phyloP scores from a whole-genome alignment of 2,329 filamentous ascomycete species.

The Scedosporium aurantiacum region DNA sequence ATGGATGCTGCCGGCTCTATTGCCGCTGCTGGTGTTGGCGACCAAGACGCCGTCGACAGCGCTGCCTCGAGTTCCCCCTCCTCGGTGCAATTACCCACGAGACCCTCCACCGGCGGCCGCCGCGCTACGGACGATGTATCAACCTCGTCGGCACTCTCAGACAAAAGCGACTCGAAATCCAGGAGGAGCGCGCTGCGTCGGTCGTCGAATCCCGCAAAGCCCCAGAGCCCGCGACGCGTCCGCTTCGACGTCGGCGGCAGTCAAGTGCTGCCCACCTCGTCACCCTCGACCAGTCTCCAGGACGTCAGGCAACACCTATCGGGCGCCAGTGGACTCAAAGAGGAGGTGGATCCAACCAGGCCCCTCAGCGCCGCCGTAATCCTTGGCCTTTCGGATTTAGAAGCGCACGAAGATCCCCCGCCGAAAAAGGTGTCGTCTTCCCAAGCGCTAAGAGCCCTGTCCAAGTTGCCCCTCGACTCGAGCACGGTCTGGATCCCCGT shows the following conservation, averaged over 20 bases:
- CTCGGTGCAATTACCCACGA: not conserved
- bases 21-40: constrained; percentile 5
- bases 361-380: constrained; percentile 19
- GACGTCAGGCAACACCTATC: not conserved
- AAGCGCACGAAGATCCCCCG: constrained; percentile 26
- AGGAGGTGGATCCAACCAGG: not conserved
- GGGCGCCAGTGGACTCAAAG: constrained; percentile 1
- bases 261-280: constrained; percentile 49
- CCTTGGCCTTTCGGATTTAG: constrained; percentile 15
- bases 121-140: constrained; percentile 32
- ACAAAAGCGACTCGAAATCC: constrained; percentile 37
- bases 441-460: constrained; percentile 40
- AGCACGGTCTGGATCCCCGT: constrained; percentile 43
- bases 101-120: constrained; percentile 1
- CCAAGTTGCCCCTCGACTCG: constrained; percentile 37
- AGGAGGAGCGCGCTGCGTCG: constrained; percentile 48
- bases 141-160: constrained; percentile 40
- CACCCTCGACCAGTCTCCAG: constrained; percentile 23
- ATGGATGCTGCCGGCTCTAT: not conserved
- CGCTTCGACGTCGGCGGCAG: constrained; percentile 50
- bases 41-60: not conserved
- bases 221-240: constrained; percentile 47
- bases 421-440: constrained; percentile 46
- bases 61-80: not conserved
- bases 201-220: constrained; percentile 39